Conservation (phyloP, 208 protist species). For the Leishmania arabica region DNA sequence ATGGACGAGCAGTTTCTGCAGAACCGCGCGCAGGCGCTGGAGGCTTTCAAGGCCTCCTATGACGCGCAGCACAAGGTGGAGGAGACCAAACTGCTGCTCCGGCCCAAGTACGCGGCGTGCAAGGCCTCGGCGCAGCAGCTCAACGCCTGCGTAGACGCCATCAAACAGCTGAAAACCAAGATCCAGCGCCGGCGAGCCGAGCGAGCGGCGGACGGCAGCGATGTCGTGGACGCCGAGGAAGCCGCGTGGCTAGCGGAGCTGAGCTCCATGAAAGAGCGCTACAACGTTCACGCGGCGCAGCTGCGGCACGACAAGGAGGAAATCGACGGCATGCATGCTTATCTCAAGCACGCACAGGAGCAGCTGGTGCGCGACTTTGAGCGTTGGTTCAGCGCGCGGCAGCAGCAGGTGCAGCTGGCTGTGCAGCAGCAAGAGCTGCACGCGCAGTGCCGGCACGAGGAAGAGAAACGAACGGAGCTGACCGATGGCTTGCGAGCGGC, state of each 20-base stretch:
- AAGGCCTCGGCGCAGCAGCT: conserved; percentile 64
- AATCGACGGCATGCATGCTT: conserved; percentile 87
- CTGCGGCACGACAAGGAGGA: conserved; percentile 77
- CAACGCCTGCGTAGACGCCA: conserved; percentile 72
- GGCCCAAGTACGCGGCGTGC: conserved; percentile 66
- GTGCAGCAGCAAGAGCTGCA: conserved; percentile 32
- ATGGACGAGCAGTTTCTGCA: conserved; percentile 70
- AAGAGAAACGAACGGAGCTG: conserved; percentile 5
- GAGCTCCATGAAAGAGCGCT: conserved; percentile 40
- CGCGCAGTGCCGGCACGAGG: neutral
- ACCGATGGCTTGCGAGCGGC: conserved; percentile 5
- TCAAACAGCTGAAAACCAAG: conserved; percentile 68
- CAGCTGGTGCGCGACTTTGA: conserved; percentile 87
- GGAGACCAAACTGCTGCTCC: conserved; percentile 68
- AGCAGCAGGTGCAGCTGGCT: conserved; percentile 66
- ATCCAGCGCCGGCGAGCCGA: conserved; percentile 84
- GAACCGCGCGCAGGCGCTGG: conserved; percentile 82
- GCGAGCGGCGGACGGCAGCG: conserved; percentile 68
- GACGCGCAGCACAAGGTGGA: conserved; percentile 76
- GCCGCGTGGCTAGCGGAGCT: conserved; percentile 32
- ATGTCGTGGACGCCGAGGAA: conserved; percentile 60
- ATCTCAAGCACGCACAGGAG: conserved; percentile 85
- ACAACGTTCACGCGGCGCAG: conserved; percentile 52
- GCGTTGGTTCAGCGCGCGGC: conserved; percentile 74
- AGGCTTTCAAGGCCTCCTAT: conserved; percentile 87